A percentile compares a stretch with the other conserved stretches of the same genome.
These are phyloP conservation scores for Neurospora sp. DNA, from an alignment of 495 filamentous ascomycete species.

Conservation along the genomic window DNA sequence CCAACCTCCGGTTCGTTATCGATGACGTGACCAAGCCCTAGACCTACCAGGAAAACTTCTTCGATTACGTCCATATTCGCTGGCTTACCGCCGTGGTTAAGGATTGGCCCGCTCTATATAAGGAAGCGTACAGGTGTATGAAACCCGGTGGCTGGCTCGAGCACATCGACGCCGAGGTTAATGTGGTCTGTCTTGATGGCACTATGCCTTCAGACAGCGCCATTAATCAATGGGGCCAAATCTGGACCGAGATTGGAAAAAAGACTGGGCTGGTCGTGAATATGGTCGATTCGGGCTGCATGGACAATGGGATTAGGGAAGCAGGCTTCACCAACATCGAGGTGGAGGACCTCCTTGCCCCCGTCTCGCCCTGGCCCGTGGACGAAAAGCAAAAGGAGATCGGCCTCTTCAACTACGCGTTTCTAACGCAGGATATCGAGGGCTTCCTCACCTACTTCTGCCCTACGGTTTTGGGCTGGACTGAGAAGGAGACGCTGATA, in stretches of 20 bases:
- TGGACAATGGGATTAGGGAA: not conserved
- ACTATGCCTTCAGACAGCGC: not conserved
- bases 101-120: conserved; percentile 35
- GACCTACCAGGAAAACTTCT: conserved; percentile 33
- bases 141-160: conserved; percentile 29
- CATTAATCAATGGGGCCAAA: not conserved
- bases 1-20: conserved; percentile 39
- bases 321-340: not conserved
- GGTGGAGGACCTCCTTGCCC: not conserved
- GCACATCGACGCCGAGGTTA: conserved; percentile 4
- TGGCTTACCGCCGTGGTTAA: conserved; percentile 39
- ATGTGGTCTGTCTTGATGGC: not conserved
- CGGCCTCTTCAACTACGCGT: conserved; percentile 1
- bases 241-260: not conserved
- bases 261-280: not conserved
- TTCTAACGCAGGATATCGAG: not conserved
- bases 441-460: not conserved
- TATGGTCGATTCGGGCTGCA: not conserved
- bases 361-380: not conserved
- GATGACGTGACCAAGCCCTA: conserved; percentile 41
- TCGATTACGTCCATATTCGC: conserved; percentile 48
- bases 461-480: conserved; percentile 16
- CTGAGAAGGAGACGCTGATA: conserved; percentile 4
- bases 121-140: conserved; percentile 19
- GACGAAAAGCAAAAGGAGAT: not conserved